A percentile compares a stretch with the other conserved stretches of the same genome.
Evolutionary conservation across 306 rosid genomes (phyloP).

Genomic region (Cajanus cajan): DNA sequence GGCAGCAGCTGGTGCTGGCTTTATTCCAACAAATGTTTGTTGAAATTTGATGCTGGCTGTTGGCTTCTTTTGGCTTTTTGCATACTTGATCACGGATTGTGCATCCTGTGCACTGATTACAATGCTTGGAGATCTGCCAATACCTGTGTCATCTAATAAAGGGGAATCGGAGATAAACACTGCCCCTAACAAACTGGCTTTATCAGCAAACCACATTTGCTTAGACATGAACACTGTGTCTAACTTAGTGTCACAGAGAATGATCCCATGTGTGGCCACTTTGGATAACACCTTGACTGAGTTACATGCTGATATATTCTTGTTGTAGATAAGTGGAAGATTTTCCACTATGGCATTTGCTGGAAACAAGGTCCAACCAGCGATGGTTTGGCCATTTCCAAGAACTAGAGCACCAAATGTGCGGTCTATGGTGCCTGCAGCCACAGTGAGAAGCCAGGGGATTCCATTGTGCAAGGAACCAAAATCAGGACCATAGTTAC

Average conservation of each 20-base stretch:
- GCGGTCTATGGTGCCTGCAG: conserved; percentile 28
- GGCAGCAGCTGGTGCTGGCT: no score
- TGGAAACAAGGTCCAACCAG: conserved; percentile 39
- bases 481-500: not conserved
- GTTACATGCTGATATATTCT: conserved; percentile 32
- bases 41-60: no score
- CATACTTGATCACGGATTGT: conserved; percentile 21
- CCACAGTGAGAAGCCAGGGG: no score
- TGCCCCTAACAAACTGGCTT: conserved; percentile 27
- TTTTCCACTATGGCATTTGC: conserved; percentile 22
- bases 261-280: not conserved
- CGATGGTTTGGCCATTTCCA: conserved; percentile 29
- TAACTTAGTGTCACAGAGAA: conserved; percentile 24
- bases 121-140: conserved; percentile 16
- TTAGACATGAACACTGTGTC: not conserved
- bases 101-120: conserved; percentile 27
- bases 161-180: conserved; percentile 21
- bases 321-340: conserved; percentile 26
- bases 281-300: not conserved
- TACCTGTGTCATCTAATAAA: not conserved
- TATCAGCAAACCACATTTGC: not conserved
- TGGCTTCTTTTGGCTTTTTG: not conserved
- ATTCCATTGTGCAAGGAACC: conserved; percentile 25
- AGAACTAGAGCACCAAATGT: conserved; percentile 23
- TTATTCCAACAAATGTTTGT: no score